Base-by-base conservation (phyloP, 2,329 filamentous ascomycete genomes). In the Stachybotrys echinatus region DNA sequence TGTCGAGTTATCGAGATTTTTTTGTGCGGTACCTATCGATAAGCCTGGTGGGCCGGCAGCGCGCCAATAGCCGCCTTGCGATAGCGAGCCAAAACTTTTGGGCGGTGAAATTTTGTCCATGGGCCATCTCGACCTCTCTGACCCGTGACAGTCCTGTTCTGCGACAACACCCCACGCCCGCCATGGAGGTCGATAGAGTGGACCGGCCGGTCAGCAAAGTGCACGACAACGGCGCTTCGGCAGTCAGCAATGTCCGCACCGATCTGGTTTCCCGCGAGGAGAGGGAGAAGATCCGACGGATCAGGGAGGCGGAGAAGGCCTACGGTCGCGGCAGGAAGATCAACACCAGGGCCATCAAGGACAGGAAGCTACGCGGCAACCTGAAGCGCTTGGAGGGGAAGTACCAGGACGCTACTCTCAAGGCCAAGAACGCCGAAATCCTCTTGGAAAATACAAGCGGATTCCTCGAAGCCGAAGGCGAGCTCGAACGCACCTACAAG, bases 341-440 rank as follows among this genome's bases (percentile, higher is more conserved):
- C 58, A 79, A 86, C 51, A 77, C 85, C 43, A 87, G 86, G 62
- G 76, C 74, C 8, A 83, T 96, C 61, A 88, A 85, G 61, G 91
- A 97, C 75, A 95, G 89, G 77, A 99, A 97, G 68, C 72, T 97
- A 54, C 86, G 90, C 45, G 80, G 83, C 12, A 95, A 89, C 56
- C 73, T 99, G 46, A 86, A 84, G 63, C 77, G 77, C 2, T 78
- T 96, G 43, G 94, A 99, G 66, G 74, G 74, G 52, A 94, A 94
- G 67, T 92, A 91, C 70, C 83, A 91, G 61, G 81, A 87, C 59
- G 92, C 92, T 1, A 75, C 88, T 1, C 69, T 95, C 34, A 86
- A 88, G 67, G 91, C 94, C 17, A 95, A 96, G 70, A 92, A 96
- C 75, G 90, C 92, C 20, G 94, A 99, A 71, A 94, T 99, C 50